Base-by-base conservation (phyloP, 768 basidiomycete genomes). In the Coprinopsis marcescibilis region DNA sequence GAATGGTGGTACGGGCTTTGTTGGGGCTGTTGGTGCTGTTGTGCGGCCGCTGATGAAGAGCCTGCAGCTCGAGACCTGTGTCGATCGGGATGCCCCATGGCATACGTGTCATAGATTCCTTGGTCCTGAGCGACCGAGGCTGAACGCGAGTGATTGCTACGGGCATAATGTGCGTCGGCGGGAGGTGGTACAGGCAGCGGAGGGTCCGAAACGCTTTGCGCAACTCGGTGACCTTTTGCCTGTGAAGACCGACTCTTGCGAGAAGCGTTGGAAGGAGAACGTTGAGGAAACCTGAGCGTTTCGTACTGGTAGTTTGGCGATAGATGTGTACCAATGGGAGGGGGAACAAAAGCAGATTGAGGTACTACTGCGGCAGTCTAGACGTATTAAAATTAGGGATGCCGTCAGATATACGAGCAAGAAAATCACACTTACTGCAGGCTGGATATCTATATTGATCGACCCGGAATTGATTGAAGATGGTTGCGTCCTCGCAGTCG, bases 401-500 rank as follows among this genome's bases (percentile, higher is more conserved):
- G n/a, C n/a, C n/a, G n/a, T n/a, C n/a, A n/a, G n/a, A 35, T 7
- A 17, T 11, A 44, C 14, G 15, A n/a, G 27, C 11, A 33, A 11
- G 4, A 20, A 7, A 33, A 5, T 20, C 4, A 11, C 10, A 43
- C 47, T 26, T 19, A 49, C 48, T 19, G 48, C 48, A 3, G 48
- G 48, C 14, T 49, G 48, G 8, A 49, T 35, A 23, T 35, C 36
- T n/a, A 49, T 49, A 5, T 24, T 34, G 32, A 49, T 39, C n/a
- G n/a, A n/a, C n/a, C n/a, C n/a, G n/a, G n/a, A n/a, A n/a, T n/a
- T n/a, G 13, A 2, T 7, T 12, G 12, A n/a, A 13, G 48, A 19
- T 3, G 41, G 39, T 13, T 5, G 25, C 6, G n/a, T 24, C 25
- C n/a, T n/a, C 3, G 25, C 33, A 20, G 30, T 14, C 25, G 11